Conservation (phyloP, 2,329 filamentous ascomycete genomes). For the Pseudocercospora cruenta region DNA sequence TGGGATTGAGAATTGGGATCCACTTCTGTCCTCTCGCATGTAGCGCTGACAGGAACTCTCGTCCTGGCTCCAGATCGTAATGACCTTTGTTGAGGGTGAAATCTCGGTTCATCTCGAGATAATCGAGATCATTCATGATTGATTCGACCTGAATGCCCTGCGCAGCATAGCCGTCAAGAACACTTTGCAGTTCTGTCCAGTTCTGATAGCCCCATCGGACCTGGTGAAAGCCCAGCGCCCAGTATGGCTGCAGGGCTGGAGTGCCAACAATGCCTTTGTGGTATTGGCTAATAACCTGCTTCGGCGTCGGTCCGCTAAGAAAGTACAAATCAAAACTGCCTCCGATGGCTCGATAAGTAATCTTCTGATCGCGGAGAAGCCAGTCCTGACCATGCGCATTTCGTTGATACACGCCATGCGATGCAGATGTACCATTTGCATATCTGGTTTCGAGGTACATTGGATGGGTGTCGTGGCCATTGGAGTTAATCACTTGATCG, state of each 20-base stretch:
- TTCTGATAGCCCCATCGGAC: slow-evolving; percentile 59
- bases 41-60: slow-evolving; percentile 54
- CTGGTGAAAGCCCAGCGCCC: slow-evolving; percentile 36
- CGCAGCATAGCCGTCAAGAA: slow-evolving; percentile 55
- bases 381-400: slow-evolving; percentile 42
- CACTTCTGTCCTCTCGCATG: slow-evolving; percentile 58
- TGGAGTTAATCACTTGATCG: slow-evolving; percentile 31
- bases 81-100: slow-evolving; percentile 59
- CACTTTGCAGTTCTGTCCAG: slow-evolving; percentile 66
- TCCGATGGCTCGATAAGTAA: slow-evolving; percentile 40
- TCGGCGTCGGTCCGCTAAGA: slow-evolving; percentile 59
- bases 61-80: slow-evolving; percentile 59
- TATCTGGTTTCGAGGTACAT: slow-evolving; percentile 42
- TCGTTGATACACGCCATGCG: slow-evolving; percentile 40
- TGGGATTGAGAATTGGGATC: slow-evolving; percentile 60
- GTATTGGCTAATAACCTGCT: slow-evolving; percentile 23
- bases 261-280: slow-evolving; percentile 32
- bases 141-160: slow-evolving; percentile 51
- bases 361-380: slow-evolving; percentile 31
- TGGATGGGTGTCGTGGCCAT: slow-evolving; percentile 38
- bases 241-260: slow-evolving; percentile 32
- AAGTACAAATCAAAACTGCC: slow-evolving; percentile 71
- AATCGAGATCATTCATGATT: slow-evolving; percentile 45
- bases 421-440: slow-evolving; percentile 25
- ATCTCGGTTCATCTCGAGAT: slow-evolving; percentile 60